A percentile compares a stretch with the other conserved stretches of the same genome.
phyloP scores from a whole-genome alignment of 1,284 basidiomycete genomes.

The Ceratobasidium sp. region DNA sequence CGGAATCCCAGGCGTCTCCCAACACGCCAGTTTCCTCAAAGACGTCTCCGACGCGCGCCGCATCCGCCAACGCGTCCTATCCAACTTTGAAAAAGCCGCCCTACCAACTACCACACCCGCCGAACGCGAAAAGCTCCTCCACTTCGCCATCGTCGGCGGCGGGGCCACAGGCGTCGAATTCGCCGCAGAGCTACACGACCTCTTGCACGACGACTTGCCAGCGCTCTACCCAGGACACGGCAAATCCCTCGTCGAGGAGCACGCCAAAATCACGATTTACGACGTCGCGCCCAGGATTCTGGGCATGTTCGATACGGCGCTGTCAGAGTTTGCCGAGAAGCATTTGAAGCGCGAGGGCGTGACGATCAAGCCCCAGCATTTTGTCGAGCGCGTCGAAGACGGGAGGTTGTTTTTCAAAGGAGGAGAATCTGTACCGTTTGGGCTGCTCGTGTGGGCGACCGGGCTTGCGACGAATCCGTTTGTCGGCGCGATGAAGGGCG shows the following conservation, averaged over 20 bases:
- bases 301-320: constrained; percentile 78
- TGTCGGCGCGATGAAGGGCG: constrained; percentile 70
- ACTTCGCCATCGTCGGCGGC: constrained; percentile 84
- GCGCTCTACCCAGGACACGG: constrained; percentile 64
- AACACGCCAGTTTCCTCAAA: constrained; percentile 85
- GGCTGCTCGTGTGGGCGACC: constrained; percentile 88
- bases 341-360: constrained; percentile 85
- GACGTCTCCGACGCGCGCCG: constrained; percentile 84
- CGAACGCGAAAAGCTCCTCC: constrained; percentile 75
- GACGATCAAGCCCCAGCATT: constrained; percentile 78
- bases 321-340: constrained; percentile 78
- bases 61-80: constrained; percentile 78
- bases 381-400: constrained; percentile 80
- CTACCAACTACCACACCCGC: constrained; percentile 76
- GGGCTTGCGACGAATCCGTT: constrained; percentile 85
- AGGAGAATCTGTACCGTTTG: constrained; percentile 74
- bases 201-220: constrained; percentile 82
- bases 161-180: constrained; percentile 79
- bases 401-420: constrained; percentile 35
- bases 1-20: constrained; percentile 72
- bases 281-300: constrained; percentile 87
- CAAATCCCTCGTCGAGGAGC: constrained; percentile 66
- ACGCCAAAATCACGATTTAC: constrained; percentile 80
- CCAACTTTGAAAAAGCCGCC: constrained; percentile 83
- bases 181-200: constrained; percentile 87